phyloP scores from a whole-genome alignment of 345 rosid genomes.

The Populus simonii region DNA sequence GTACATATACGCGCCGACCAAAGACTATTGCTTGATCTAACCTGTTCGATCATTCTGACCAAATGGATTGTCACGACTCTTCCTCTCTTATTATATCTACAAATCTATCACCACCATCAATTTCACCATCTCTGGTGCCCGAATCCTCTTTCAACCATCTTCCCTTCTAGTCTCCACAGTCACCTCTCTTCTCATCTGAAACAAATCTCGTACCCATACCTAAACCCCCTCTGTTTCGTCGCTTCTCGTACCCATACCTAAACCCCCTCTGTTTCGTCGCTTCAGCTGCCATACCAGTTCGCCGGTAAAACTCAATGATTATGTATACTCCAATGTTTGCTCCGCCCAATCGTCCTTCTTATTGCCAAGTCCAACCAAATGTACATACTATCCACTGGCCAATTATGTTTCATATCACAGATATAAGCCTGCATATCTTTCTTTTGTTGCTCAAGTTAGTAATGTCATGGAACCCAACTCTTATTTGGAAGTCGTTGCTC shows the following conservation, averaged over 20 bases:
- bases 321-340: background rate
- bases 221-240: background rate
- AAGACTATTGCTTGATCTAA: no score
- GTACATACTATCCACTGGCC: background rate
- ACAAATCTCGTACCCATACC: background rate
- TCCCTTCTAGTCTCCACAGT: accelerated
- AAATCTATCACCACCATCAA: no score
- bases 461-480: background rate
- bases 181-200: no score
- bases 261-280: background rate
- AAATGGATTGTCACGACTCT: no score
- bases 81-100: no score
- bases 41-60: no score
- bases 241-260: no score
- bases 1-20: no score
- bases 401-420: background rate
- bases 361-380: background rate
- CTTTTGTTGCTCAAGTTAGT: background rate
- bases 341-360: background rate
- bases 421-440: background rate
- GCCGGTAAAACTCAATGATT: background rate
- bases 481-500: background rate
- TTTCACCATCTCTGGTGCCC: no score
- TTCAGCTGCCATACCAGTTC: background rate
- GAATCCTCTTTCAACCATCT: no score